These are phyloP conservation scores for Salisapilia sapeloensis DNA, from an alignment of 352 stramenopile species.

Conservation along the genomic window DNA sequence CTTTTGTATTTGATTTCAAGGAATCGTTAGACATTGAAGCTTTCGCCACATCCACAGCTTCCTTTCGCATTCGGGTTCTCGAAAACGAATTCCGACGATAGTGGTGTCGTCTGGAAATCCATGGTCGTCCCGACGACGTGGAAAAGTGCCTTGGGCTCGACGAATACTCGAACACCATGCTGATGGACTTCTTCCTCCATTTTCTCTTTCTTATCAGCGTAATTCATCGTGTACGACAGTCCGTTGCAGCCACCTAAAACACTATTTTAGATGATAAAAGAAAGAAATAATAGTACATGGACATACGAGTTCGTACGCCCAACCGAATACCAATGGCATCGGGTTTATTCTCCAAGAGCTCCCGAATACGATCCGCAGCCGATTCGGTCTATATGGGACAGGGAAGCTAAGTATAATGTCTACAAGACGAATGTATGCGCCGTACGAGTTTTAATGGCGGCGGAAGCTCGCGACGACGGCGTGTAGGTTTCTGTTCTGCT, in stretches of 20 bases:
- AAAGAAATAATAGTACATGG: neutral
- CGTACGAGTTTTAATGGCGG: slow-evolving; percentile 58
- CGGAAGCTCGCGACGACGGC: slow-evolving; percentile 49
- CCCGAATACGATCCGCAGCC: slow-evolving; percentile 73
- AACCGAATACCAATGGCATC: slow-evolving; percentile 91
- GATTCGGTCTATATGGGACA: slow-evolving; percentile 54
- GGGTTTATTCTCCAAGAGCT: slow-evolving; percentile 68
- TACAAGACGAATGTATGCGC: neutral
- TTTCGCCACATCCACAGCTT: slow-evolving; percentile 97
- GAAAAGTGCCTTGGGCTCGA: slow-evolving; percentile 97
- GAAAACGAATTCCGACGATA: slow-evolving; percentile 98
- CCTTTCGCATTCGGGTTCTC: slow-evolving; percentile 99
- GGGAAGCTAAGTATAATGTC: neutral
- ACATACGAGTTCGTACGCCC: slow-evolving; percentile 83
- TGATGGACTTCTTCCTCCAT: slow-evolving; percentile 89
- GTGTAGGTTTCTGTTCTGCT: slow-evolving; percentile 14
- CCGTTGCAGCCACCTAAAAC: slow-evolving; percentile 92
- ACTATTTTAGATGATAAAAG: neutral
- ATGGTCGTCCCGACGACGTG: slow-evolving; percentile 97
- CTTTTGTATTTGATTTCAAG: slow-evolving; percentile 2
- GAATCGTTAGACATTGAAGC: slow-evolving; percentile 92
- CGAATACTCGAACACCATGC: slow-evolving; percentile 92
- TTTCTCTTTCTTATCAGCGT: slow-evolving; percentile 89
- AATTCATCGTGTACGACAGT: slow-evolving; percentile 98
- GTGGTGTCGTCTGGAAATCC: slow-evolving; percentile 94